These are phyloP conservation scores for Solanum medicagineum DNA, from an alignment of 257 asterid genomes.

Conservation along the genomic window DNA sequence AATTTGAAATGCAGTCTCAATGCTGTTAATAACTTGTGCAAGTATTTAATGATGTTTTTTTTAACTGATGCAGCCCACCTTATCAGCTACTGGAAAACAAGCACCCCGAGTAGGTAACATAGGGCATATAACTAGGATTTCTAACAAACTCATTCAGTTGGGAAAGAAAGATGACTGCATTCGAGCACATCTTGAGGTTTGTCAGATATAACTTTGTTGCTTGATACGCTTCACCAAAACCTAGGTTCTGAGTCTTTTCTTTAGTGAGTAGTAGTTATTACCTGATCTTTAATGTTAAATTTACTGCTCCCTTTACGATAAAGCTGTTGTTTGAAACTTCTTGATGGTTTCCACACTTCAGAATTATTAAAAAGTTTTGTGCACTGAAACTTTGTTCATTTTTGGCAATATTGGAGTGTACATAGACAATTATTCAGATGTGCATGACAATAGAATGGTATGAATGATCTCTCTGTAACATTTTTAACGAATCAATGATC, in stretches of 20 bases:
- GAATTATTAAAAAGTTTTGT: not conserved
- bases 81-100: slow-evolving; percentile 49
- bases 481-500: not conserved
- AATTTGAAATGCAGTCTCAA: not conserved
- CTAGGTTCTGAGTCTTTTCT: not conserved
- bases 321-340: not conserved
- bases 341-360: not conserved
- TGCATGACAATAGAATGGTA: not conserved
- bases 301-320: not conserved
- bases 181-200: slow-evolving; percentile 66
- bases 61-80: slow-evolving; percentile 58
- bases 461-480: not conserved
- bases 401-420: not conserved
- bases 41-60: not conserved
- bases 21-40: not conserved
- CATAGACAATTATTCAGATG: not conserved
- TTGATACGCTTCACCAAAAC: not conserved
- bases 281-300: not conserved
- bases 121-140: slow-evolving; percentile 77
- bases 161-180: slow-evolving; percentile 37
- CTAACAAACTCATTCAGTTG: slow-evolving; percentile 68
- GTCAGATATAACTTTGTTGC: not conserved
- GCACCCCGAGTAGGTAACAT: slow-evolving; percentile 76
- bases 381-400: not conserved
- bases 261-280: not conserved